Conservation (phyloP, 192 early-diverging fungal genomes). For the Phlyctochytrium planicorne region DNA sequence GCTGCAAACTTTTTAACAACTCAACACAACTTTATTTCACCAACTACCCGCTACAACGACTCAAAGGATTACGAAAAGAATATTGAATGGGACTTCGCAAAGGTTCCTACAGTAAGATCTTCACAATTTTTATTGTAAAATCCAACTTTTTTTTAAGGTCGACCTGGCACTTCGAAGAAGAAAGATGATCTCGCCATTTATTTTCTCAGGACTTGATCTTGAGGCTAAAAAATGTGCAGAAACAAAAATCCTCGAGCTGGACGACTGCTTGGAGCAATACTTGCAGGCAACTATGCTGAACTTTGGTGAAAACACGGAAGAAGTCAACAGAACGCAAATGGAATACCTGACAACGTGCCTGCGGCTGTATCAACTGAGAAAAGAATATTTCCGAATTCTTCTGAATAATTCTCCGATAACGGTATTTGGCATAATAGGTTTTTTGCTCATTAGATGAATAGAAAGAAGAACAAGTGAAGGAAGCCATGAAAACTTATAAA, state of each 20-base stretch:
- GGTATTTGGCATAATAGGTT: constrained; percentile 7
- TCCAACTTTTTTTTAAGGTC: neutral
- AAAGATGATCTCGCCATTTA: constrained; percentile 8
- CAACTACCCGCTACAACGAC: constrained; percentile 13
- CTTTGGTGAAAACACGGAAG: constrained; percentile 48
- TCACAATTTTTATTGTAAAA: neutral
- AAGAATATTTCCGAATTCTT: constrained; percentile 32
- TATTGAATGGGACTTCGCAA: neutral
- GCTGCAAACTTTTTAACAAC: neutral
- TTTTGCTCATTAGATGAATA: neutral
- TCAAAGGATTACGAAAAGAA: neutral
- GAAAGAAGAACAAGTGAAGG: constrained; percentile 36
- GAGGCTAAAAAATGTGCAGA: constrained; percentile 43
- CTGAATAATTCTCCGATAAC: constrained; percentile 22
- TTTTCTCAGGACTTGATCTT: constrained; percentile 33
- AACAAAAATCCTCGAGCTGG: constrained; percentile 43
- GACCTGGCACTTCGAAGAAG: neutral
- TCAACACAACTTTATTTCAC: constrained; percentile 9
- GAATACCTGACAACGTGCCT: constrained; percentile 43
- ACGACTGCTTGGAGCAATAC: constrained; percentile 51
- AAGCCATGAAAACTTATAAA: constrained; percentile 48
- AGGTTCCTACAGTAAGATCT: neutral
- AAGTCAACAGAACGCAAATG: constrained; percentile 44
- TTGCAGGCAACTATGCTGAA: constrained; percentile 41
- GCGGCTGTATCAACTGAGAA: constrained; percentile 37